A percentile compares a stretch with the other conserved stretches of the same genome.
Evolutionary conservation across 441 rosid genomes (phyloP).

Genomic region (Breynia disticha): DNA sequence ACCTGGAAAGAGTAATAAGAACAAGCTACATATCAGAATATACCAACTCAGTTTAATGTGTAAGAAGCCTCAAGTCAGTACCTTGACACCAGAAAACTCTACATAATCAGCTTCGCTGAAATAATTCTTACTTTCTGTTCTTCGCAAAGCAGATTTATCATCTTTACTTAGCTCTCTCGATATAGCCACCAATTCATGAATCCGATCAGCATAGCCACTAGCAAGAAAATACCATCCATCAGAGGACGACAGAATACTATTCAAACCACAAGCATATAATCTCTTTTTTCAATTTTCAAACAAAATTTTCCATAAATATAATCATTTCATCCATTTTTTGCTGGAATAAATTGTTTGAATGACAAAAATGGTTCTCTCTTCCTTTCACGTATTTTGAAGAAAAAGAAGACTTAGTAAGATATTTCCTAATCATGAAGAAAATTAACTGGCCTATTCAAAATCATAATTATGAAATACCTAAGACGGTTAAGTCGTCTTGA

Average conservation of each 20-base stretch:
- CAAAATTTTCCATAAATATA: background rate
- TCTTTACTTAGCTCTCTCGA: conserved; percentile 73
- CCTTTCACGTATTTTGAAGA: background rate
- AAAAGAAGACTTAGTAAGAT: background rate
- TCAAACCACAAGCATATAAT: background rate
- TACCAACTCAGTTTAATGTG: conserved; percentile 3
- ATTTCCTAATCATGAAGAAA: background rate
- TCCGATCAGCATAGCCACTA: conserved; percentile 99
- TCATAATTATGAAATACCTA: conserved; percentile 48
- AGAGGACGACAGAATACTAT: background rate
- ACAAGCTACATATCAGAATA: conserved; percentile 12
- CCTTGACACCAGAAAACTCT: conserved; percentile 94
- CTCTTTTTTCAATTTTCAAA: too few species aligned
- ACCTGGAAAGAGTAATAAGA: conserved; percentile 51
- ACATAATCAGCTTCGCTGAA: conserved; percentile 84
- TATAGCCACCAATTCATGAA: conserved; percentile 80
- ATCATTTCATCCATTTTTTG: background rate
- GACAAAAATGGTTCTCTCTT: background rate
- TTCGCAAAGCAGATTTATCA: conserved; percentile 53
- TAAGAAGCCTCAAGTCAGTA: conserved; percentile 21
- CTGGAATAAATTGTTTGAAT: background rate
- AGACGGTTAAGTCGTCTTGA: conserved; percentile 91
- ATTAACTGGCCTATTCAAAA: background rate
- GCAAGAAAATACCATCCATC: conserved; percentile 15
- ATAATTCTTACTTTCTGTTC: conserved; percentile 60